Evolutionary conservation across 805 yeast species (phyloP).

Genomic region (Candida verbasci): DNA sequence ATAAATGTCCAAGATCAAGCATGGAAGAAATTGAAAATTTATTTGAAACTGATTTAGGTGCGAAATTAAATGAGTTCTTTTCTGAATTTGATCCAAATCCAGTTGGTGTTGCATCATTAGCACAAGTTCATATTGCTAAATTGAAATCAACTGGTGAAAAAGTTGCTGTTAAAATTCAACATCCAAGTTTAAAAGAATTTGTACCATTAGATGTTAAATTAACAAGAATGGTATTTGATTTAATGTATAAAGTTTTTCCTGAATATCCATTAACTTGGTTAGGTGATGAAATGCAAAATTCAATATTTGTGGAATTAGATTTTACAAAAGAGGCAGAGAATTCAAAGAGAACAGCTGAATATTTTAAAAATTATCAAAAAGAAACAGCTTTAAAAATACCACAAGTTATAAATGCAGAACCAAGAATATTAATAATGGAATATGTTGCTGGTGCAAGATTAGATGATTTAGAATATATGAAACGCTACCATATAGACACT

Average conservation of each 20-base stretch:
- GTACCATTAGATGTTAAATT: slow-evolving; percentile 86
- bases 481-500: slow-evolving; percentile 59
- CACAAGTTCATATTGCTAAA: slow-evolving; percentile 86
- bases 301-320: slow-evolving; percentile 88
- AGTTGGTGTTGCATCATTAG: slow-evolving; percentile 92
- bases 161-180: slow-evolving; percentile 95
- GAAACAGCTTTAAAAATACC: slow-evolving; percentile 83
- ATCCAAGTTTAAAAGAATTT: slow-evolving; percentile 79
- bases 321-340: slow-evolving; percentile 83
- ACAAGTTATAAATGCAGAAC: slow-evolving; percentile 56
- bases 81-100: slow-evolving; percentile 65
- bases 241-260: slow-evolving; percentile 79
- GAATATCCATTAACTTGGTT: slow-evolving; percentile 93
- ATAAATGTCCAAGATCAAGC: slow-evolving; percentile 80
- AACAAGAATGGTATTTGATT: slow-evolving; percentile 68
- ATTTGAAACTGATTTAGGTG: slow-evolving; percentile 66
- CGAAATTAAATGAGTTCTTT: slow-evolving; percentile 58
- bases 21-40: slow-evolving; percentile 62
- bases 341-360: slow-evolving; percentile 63
- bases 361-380: slow-evolving; percentile 53
- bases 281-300: slow-evolving; percentile 85
- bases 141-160: slow-evolving; percentile 50
- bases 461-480: slow-evolving; percentile 68
- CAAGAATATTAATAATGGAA: slow-evolving; percentile 84
- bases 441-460: slow-evolving; percentile 76